Evolutionary conservation across 345 rosid genomes (phyloP).

Genomic region (Ceriops decandra): DNA sequence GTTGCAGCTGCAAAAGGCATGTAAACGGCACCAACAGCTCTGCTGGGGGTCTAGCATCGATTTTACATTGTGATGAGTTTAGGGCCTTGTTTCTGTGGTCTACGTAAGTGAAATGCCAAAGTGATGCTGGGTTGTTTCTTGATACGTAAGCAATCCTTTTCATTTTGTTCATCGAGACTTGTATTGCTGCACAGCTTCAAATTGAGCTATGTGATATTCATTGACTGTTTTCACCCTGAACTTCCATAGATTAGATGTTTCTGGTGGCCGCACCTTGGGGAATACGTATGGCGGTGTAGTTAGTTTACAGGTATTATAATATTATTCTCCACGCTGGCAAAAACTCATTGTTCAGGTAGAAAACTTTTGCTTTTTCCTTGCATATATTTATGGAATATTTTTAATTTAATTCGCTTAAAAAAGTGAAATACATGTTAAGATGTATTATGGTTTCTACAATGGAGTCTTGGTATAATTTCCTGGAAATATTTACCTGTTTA

Average conservation of each 20-base stretch:
- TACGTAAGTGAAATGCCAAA: slow-evolving; percentile 30
- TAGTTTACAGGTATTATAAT: slow-evolving; percentile 20
- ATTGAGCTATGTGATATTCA: not conserved
- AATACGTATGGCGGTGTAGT: slow-evolving; percentile 26
- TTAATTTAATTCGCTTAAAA: no score
- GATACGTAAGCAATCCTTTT: slow-evolving; percentile 18
- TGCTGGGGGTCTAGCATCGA: slow-evolving; percentile 32
- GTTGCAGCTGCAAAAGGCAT: no score
- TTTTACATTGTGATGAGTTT: slow-evolving; percentile 27
- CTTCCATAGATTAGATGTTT: slow-evolving; percentile 21
- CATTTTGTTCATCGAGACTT: not conserved
- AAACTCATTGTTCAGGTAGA: not conserved
- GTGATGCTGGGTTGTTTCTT: slow-evolving; percentile 31
- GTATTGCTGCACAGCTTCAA: not conserved
- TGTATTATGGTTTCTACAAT: not conserved
- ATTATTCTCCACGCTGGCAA: not conserved
- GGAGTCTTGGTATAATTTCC: not conserved
- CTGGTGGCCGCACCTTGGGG: slow-evolving; percentile 25
- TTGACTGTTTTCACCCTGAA: not conserved
- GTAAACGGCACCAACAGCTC: slow-evolving; percentile 6
- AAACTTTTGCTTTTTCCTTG: not conserved
- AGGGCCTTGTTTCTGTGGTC: slow-evolving; percentile 25
- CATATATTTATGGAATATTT: not conserved
- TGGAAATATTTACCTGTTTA: not conserved
- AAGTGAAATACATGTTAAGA: not conserved